These are phyloP conservation scores for Camelina laxa DNA, from an alignment of 345 rosid species.

Conservation along the genomic window DNA sequence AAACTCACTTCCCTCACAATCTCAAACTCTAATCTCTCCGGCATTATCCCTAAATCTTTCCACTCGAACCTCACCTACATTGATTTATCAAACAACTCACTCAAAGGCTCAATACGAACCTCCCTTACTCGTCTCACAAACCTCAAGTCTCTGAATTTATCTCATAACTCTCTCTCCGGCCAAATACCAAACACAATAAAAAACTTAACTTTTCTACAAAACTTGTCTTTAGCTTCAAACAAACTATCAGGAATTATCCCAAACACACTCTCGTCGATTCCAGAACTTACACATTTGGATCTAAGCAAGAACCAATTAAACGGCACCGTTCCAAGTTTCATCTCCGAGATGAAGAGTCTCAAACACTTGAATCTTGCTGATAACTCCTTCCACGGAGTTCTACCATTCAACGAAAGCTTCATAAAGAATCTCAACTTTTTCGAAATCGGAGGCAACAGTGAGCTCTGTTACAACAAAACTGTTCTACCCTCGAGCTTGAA, in stretches of 20 bases:
- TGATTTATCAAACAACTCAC: conserved; percentile 72
- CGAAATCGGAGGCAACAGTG: conserved; percentile 64
- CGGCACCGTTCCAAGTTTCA: conserved; percentile 72
- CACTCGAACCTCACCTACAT: conserved; percentile 54
- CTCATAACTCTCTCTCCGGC: conserved; percentile 65
- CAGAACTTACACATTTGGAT: conserved; percentile 68
- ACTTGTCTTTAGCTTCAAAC: conserved; percentile 69
- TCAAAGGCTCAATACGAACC: conserved; percentile 64
- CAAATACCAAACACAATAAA: conserved; percentile 63
- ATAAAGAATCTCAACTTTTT: conserved; percentile 58
- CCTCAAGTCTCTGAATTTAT: conserved; percentile 64
- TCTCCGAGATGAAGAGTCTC: conserved; percentile 62
- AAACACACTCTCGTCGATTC: conserved; percentile 61
- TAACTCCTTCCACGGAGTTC: conserved; percentile 69
- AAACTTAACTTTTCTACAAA: conserved; percentile 61
- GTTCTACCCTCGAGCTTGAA: conserved; percentile 64
- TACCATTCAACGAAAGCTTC: conserved; percentile 77
- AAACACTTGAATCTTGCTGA: conserved; percentile 70
- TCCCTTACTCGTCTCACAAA: conserved; percentile 65
- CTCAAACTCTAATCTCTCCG: conserved; percentile 67
- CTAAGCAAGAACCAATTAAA: conserved; percentile 75
- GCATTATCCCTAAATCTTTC: conserved; percentile 44
- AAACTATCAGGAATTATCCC: conserved; percentile 76
- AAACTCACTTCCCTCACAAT: conserved; percentile 60
- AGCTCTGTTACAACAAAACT: conserved; percentile 74